Evolutionary conservation across 306 rosid genomes (phyloP).

Genomic region (Prinsepia uniflora): DNA sequence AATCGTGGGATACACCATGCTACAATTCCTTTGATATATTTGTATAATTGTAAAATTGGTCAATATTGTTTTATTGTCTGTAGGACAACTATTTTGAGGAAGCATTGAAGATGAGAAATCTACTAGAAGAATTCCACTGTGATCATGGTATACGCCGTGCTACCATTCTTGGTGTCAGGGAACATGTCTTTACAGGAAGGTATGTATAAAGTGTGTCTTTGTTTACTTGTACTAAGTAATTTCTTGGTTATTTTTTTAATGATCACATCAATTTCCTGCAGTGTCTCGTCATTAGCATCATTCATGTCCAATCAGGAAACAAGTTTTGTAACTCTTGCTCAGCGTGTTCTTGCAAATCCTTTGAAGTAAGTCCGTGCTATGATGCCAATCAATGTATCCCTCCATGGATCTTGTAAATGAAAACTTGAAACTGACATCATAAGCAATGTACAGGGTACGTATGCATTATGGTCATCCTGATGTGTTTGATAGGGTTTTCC

Average conservation of each 20-base stretch:
- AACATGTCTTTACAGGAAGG: conserved; percentile 96
- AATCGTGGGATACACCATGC: too few relatives aligned
- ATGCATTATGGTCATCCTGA: conserved; percentile 99
- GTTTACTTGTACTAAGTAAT: background rate
- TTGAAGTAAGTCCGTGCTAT: conserved; percentile 60
- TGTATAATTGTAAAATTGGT: conserved; percentile 2
- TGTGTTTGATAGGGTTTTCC: conserved; percentile 91
- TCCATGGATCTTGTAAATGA: conserved; percentile 8
- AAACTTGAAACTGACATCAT: conserved; percentile 12
- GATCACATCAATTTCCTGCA: conserved; percentile 30
- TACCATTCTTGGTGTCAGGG: conserved; percentile 92
- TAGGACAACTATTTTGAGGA: conserved; percentile 63
- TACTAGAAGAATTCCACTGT: conserved; percentile 78
- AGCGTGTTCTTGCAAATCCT: conserved; percentile 93
- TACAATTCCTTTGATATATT: too few relatives aligned
- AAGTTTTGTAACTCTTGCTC: conserved; percentile 90
- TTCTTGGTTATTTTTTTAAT: background rate
- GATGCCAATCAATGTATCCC: conserved; percentile 17
- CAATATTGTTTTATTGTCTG: background rate
- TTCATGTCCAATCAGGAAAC: conserved; percentile 93
- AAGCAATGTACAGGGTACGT: conserved; percentile 60
- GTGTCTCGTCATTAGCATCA: conserved; percentile 90
- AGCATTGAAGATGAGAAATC: conserved; percentile 91
- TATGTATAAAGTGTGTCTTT: conserved; percentile 22
- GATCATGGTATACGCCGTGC: conserved; percentile 80